Evolutionary conservation across 257 asterid genomes (phyloP).

Genomic region (Solanum chaucha): DNA sequence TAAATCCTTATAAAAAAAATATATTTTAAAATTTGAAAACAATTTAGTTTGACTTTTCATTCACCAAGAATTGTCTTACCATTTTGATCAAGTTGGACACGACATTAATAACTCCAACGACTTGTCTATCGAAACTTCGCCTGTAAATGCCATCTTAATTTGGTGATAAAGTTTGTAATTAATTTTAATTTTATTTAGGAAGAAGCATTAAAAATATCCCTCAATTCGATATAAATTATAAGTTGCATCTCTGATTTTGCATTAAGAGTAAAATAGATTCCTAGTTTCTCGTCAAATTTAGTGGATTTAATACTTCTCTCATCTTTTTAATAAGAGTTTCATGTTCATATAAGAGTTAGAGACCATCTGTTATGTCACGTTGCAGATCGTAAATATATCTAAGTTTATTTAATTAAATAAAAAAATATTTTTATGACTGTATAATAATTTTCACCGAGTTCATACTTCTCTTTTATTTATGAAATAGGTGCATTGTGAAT

Average conservation of each 20-base stretch:
- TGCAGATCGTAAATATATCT: rapidly evolving
- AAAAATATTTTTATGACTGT: too few species aligned
- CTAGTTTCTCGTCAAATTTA: too few species aligned
- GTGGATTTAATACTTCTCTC: too few species aligned
- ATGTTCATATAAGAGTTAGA: too few species aligned
- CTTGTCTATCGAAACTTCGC: background rate
- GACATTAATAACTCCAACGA: background rate
- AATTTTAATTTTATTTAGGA: background rate
- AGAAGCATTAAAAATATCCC: rapidly evolving
- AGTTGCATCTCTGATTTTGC: too few species aligned
- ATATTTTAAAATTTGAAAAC: background rate
- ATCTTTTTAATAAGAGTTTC: background rate
- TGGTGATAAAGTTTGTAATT: too few species aligned
- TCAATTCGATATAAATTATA: too few species aligned
- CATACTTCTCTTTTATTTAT: background rate
- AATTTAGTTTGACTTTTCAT: background rate
- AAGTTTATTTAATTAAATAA: too few species aligned
- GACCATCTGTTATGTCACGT: too few species aligned
- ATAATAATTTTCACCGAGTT: too few species aligned
- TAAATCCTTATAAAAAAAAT: background rate
- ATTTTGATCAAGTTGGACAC: background rate
- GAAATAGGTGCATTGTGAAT: background rate
- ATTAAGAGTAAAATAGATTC: too few species aligned
- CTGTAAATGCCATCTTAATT: background rate
- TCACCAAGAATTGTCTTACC: background rate